Conservation (phyloP, 495 filamentous ascomycete species). For the Xylaria acuta region DNA sequence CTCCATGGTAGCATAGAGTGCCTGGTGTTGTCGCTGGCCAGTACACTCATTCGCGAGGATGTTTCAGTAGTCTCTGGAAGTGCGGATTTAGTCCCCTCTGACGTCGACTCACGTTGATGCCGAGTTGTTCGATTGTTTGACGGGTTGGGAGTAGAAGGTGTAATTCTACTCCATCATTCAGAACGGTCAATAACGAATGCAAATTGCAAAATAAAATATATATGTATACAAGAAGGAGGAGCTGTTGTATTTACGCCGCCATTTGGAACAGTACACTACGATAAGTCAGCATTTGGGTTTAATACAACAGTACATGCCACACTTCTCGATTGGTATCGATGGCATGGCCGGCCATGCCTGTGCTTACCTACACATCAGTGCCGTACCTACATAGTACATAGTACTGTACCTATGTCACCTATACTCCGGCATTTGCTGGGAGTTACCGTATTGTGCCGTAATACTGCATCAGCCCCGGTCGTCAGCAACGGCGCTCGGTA, state of each 20-base stretch:
- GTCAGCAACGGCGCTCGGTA: neutral
- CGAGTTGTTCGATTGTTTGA: neutral
- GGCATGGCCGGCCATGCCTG: neutral
- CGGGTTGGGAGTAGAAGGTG: neutral
- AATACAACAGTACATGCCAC: neutral
- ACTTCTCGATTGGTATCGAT: neutral
- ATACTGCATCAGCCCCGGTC: neutral
- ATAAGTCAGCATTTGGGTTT: neutral
- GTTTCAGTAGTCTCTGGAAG: neutral
- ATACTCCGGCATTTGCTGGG: neutral
- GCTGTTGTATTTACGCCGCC: neutral
- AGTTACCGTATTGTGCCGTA: slow-evolving; percentile 7
- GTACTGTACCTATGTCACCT: neutral
- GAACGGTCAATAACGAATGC: neutral
- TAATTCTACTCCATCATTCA: neutral
- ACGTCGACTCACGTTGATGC: neutral
- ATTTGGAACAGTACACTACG: neutral
- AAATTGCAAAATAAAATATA: neutral
- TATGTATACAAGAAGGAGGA: neutral
- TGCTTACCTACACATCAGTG: neutral
- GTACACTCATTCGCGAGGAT: neutral
- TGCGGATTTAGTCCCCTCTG: neutral
- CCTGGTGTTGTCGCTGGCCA: neutral
- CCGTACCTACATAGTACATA: neutral
- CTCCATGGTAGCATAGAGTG: slow-evolving; percentile 41